Conservation (phyloP, 1,284 basidiomycete genomes). For the Acaromyces ingoldii region DNA sequence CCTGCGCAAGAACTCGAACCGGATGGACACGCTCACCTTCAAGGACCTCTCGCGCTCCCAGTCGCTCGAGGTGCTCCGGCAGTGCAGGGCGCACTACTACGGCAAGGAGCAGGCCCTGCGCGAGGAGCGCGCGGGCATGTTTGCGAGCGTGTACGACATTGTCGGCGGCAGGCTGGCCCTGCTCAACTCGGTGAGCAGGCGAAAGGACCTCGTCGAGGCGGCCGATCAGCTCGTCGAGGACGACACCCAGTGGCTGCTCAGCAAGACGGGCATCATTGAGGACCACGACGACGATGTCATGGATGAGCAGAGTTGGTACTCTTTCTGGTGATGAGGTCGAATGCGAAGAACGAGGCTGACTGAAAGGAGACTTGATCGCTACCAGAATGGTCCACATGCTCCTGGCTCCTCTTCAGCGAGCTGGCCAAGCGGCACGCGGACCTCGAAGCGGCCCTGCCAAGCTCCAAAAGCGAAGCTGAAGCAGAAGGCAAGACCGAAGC, state of each 20-base stretch:
- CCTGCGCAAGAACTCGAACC: slow-evolving; percentile 34
- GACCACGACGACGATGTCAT: slow-evolving; percentile 48
- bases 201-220: slow-evolving; percentile 33
- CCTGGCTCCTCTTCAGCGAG: slow-evolving; percentile 43
- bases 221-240: slow-evolving; percentile 40
- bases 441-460: slow-evolving; percentile 16
- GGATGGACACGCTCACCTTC: slow-evolving; percentile 46
- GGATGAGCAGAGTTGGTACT: slow-evolving; percentile 47
- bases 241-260: slow-evolving; percentile 43
- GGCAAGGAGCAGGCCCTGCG: slow-evolving; percentile 26
- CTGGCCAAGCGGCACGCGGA: slow-evolving; percentile 33
- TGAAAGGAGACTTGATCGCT: background rate
- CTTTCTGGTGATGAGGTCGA: too few relatives aligned
- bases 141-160: slow-evolving; percentile 31
- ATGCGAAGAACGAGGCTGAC: background rate
- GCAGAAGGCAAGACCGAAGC: background rate
- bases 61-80: slow-evolving; percentile 32
- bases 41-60: slow-evolving; percentile 33
- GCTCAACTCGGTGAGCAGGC: slow-evolving; percentile 36
- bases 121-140: slow-evolving; percentile 17
- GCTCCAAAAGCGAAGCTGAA: background rate
- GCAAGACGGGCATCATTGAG: slow-evolving; percentile 47
- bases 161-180: slow-evolving; percentile 36
- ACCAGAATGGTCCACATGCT: slow-evolving; percentile 44
- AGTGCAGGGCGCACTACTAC: slow-evolving; percentile 39